Base-by-base conservation (phyloP, 495 filamentous ascomycete species). In the Hyphodiscus hymeniophilus region DNA sequence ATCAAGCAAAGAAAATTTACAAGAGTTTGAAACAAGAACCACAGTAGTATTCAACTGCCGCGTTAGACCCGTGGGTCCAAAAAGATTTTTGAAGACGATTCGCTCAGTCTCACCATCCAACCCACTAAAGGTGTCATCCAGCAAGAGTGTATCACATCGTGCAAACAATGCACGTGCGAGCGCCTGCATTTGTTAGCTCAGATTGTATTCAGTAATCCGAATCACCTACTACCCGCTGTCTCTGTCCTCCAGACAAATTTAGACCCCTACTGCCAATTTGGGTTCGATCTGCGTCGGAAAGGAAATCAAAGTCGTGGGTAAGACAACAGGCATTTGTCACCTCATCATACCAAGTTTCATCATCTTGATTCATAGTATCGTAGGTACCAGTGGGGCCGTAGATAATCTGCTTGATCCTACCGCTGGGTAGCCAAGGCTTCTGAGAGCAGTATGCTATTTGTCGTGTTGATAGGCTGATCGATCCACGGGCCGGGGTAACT, bases 281-380 rank as follows among this genome's bases (percentile, higher is more conserved):
- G 11, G 75, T 78, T 24, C 39, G 17, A 32, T 80, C 76, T 0
- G 70, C 70, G 15, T 68, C 57, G 10, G 74, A 72, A 18, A 84
- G 63, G 13, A 70, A 15, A 2, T 20, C 34, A 21, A 82, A 61
- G 54, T 82, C 79, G 22, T 73, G 60, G 8, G 68, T 63, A 8
- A 86, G 62, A 18, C 70, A 74, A 60, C 82, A 86, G 18, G 71
- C 74, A 16, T 66, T 54, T 10, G 81, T 44, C 1, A 80, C 76
- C 10, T 64, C 60, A 7, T 56, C 51, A 58, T 85, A 85, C 77
- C 80, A 81, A 16, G 49, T 55, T 36, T 10, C 12, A 28, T 32
- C 23, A 28, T 38, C 63, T 61, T 23, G 56, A 16, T 65, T 50
- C 46, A 81, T 71, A 18, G 64, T 68, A 3, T 56, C 56, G 6